Conservation (phyloP, 2,329 filamentous ascomycete species). For the Hirsutella thompsonii region DNA sequence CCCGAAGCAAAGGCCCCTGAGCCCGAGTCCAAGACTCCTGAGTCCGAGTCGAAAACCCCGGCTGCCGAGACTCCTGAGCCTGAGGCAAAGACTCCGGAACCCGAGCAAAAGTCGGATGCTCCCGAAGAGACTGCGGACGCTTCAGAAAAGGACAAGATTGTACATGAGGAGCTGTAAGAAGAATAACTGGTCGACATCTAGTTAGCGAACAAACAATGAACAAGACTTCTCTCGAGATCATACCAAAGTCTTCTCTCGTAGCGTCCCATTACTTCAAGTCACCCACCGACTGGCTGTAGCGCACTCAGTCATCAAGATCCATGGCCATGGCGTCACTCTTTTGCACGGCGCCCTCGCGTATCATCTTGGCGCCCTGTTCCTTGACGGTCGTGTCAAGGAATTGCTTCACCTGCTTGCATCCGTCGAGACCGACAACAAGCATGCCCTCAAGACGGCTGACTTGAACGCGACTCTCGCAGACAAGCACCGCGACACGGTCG, state of each 20-base stretch:
- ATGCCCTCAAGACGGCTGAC: conserved; percentile 74
- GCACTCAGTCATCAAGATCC: conserved; percentile 28
- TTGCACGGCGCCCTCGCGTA: conserved; percentile 41
- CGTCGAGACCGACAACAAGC: conserved; percentile 84
- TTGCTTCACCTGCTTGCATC: conserved; percentile 72
- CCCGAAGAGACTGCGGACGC: conserved; percentile 15
- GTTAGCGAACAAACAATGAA: neutral
- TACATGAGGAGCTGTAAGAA: conserved; percentile 38
- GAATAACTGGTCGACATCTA: neutral
- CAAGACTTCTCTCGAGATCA: neutral
- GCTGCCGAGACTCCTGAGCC: too few species aligned
- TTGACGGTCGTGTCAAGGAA: conserved; percentile 73
- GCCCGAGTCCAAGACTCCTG: conserved; percentile 10
- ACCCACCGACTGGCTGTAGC: neutral
- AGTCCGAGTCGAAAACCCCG: too few species aligned
- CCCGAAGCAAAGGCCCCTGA: conserved; percentile 9
- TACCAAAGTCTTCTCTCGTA: neutral
- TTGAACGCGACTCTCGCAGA: conserved; percentile 85
- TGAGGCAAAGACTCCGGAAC: too few species aligned
- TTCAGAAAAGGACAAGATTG: conserved; percentile 11
- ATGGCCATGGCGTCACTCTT: conserved; percentile 34
- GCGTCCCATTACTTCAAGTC: neutral
- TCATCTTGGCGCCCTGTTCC: conserved; percentile 52
- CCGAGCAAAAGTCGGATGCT: conserved; percentile 5
- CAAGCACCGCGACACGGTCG: conserved; percentile 64